Percentiles rank a stretch among this genome's conserved stretches.
These are phyloP conservation scores for Beauveria brongniartii DNA, from an alignment of 2,329 filamentous ascomycete species.

Conservation along the genomic window DNA sequence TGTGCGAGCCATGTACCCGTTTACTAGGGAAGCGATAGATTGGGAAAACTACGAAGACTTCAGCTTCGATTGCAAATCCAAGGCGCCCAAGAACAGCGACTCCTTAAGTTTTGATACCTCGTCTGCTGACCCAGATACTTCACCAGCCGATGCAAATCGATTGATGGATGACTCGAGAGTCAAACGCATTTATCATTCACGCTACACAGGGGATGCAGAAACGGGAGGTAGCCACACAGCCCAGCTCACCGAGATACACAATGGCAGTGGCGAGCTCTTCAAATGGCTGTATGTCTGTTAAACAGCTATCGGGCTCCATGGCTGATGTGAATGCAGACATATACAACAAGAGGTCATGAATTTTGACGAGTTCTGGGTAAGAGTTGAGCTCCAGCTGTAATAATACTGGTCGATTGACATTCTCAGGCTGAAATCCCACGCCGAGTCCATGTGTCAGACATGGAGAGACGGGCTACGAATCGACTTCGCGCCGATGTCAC, in stretches of 20 bases:
- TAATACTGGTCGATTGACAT: not conserved
- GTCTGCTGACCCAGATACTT: constrained; percentile 18
- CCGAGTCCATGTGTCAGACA: constrained; percentile 24
- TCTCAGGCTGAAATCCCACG: constrained; percentile 27
- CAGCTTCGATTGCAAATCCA: constrained; percentile 11
- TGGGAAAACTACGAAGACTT: constrained; percentile 10
- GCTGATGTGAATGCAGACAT: constrained; percentile 23
- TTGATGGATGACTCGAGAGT: constrained; percentile 14
- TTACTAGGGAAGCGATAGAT: not conserved
- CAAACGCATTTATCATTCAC: constrained; percentile 24
- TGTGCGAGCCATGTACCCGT: not conserved
- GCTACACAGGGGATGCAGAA: constrained; percentile 31
- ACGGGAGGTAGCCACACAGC: constrained; percentile 28
- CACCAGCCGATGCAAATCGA: constrained; percentile 13
- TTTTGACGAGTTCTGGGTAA: constrained; percentile 34
- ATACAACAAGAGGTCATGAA: constrained; percentile 32
- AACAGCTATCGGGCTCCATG: no score
- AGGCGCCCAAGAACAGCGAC: constrained; percentile 20
- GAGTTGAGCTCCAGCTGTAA: not conserved
- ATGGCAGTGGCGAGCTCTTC: constrained; percentile 28
- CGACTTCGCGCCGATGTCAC: constrained; percentile 31
- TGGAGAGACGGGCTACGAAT: constrained; percentile 26
- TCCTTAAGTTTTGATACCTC: constrained; percentile 22
- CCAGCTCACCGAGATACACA: constrained; percentile 28
- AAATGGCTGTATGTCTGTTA: constrained; percentile 30